Evolutionary conservation across 257 asterid genomes (phyloP).

Genomic region (Ligustrum vulgare): DNA sequence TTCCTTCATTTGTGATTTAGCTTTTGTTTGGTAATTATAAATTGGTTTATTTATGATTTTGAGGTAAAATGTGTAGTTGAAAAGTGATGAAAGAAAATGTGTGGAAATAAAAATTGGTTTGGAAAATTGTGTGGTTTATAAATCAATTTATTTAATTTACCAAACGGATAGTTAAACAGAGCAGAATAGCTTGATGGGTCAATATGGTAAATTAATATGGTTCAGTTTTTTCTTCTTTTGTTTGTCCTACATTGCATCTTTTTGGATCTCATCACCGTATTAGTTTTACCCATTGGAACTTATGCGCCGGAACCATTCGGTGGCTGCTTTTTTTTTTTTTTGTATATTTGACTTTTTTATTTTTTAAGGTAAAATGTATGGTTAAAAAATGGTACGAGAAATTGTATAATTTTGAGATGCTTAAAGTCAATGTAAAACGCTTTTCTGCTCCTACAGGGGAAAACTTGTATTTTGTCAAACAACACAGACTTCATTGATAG

Average conservation of each 20-base stretch:
- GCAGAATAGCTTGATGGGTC: not conserved
- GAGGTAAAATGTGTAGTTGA: too few species aligned
- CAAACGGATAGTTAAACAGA: not conserved
- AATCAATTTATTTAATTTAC: too few species aligned
- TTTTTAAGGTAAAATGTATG: too few species aligned
- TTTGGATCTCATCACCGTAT: not conserved
- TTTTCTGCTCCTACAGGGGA: slow-evolving; percentile 40
- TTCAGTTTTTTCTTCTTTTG: not conserved
- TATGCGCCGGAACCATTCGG: too few species aligned
- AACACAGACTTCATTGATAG: slow-evolving; percentile 61
- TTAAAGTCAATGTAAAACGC: slow-evolving; percentile 12
- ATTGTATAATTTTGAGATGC: not conserved
- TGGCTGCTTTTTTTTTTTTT: too few species aligned
- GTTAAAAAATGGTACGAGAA: too few species aligned
- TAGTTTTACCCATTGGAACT: not conserved
- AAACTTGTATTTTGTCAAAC: slow-evolving; percentile 22
- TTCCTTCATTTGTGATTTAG: not conserved
- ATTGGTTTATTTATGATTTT: too few species aligned
- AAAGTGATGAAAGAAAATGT: too few species aligned
- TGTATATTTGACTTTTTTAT: too few species aligned
- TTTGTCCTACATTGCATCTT: not conserved
- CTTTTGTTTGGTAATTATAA: too few species aligned
- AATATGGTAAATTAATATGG: not conserved
- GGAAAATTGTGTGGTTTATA: too few species aligned
- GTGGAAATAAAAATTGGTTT: too few species aligned